Evolutionary conservation across 495 filamentous ascomycete genomes (phyloP), one percentile per base, ranked within the genome.

Genomic region (Penicillium lagena): DNA sequence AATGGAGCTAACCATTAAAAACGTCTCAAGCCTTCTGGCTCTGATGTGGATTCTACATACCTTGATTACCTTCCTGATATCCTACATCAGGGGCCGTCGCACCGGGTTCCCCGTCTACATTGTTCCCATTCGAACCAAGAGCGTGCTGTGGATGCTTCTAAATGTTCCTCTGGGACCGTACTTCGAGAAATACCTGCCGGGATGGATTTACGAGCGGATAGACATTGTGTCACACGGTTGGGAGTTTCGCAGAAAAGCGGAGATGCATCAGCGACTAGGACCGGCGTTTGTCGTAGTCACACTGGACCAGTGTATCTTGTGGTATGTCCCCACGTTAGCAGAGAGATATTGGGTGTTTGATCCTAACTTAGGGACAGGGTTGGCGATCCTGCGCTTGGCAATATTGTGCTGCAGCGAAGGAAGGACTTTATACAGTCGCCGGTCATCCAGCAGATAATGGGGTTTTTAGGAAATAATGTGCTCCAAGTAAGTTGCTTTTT

Each of bases 61-160:
- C 22, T 22, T 22, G 22, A 6, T 22, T 22, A 22, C 22, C 22
- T 22, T 22, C 22, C 22, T 22, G 22, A 22, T 2, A 6, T 6
- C 6, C 22, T 22, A 22, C 22, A 22, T 22, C 2, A 22, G 3
- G 3, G 22, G 22, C 22, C 83, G 82, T 39, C 83, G 78, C 55
- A 78, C 79, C 9, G 80, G 80, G 28, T 83, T 81, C 60, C 77
- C 81, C 9, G 64, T 87, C 14, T 75, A 75, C 15, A 58, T 79
- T 28, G 60, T 66, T 11, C 80, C 82, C 1, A 71, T 76, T 27
- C 75, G 77, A 17, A 79, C 56, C 15, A 45, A 40, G 15, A 53
- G 38, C 12, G n/a, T 42, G 5, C 9, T 27, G 5, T 63, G 56
- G 56, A 35, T 59, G 42, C 27, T 68, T 22, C 13, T 62, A 9